These are phyloP conservation scores for Saposhnikovia divaricata DNA, from an alignment of 129 eudicot genomes.

Conservation along the genomic window DNA sequence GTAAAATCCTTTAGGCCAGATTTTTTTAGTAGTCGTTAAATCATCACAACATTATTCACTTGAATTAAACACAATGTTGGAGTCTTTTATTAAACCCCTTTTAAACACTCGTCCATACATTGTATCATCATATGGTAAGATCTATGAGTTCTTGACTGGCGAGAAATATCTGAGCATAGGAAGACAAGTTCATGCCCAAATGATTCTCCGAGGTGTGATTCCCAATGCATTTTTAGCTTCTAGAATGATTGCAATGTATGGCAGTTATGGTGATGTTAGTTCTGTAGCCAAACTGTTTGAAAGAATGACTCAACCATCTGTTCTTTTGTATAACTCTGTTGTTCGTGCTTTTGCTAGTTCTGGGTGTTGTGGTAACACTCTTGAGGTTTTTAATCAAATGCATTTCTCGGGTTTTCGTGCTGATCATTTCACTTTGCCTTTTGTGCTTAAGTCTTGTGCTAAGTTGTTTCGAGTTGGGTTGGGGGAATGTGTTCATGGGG, in stretches of 20 bases:
- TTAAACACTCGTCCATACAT: slow-evolving; percentile 16
- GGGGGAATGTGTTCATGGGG: slow-evolving; percentile 58
- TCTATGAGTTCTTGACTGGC: slow-evolving; percentile 57
- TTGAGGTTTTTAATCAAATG: slow-evolving; percentile 28
- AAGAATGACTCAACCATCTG: slow-evolving; percentile 15
- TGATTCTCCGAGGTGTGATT: slow-evolving; percentile 39
- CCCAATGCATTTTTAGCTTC: slow-evolving; percentile 50
- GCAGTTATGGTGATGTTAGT: slow-evolving; percentile 59
- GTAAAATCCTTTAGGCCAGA: too few relatives aligned
- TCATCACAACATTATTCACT: too few relatives aligned
- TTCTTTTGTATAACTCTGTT: slow-evolving; percentile 53
- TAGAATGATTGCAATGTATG: slow-evolving; percentile 80
- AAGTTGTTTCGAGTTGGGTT: slow-evolving; percentile 22
- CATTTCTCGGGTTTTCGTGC: slow-evolving; percentile 31
- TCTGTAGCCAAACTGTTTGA: slow-evolving; percentile 37
- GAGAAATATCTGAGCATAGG: slow-evolving; percentile 48
- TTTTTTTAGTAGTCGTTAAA: too few relatives aligned
- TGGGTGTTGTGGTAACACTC: slow-evolving; percentile 17
- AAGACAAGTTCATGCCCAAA: slow-evolving; percentile 55
- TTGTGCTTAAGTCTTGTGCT: slow-evolving; percentile 68
- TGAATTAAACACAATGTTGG: slow-evolving; percentile 17
- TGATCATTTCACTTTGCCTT: slow-evolving; percentile 68
- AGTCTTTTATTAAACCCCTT: slow-evolving; percentile 40
- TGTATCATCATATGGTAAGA: slow-evolving; percentile 39
- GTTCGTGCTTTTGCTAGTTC: slow-evolving; percentile 48